Evolutionary conservation across 768 basidiomycete genomes (phyloP).

Genomic region (Trametes coccinea): DNA sequence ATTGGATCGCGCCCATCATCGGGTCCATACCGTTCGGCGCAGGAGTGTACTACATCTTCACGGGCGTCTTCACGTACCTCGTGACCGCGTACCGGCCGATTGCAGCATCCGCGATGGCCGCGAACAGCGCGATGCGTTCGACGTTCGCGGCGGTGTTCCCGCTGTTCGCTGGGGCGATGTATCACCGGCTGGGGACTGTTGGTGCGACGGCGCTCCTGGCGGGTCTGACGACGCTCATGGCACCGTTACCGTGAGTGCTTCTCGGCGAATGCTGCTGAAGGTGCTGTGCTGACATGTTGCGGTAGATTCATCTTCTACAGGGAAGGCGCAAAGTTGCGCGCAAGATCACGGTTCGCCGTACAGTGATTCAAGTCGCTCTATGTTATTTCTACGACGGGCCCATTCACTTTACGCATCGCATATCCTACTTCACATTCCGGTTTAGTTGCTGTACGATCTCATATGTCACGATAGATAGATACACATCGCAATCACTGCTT

Average conservation of each 20-base stretch:
- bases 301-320: slow-evolving; percentile 49
- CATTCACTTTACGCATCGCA: not conserved
- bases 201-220: slow-evolving; percentile 74
- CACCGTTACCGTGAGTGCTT: slow-evolving; percentile 56
- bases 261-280: not conserved
- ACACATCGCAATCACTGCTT: not conserved
- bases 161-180: slow-evolving; percentile 54
- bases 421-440: not conserved
- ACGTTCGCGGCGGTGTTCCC: slow-evolving; percentile 54
- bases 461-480: not conserved
- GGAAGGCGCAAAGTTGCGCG: slow-evolving; percentile 46
- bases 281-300: not conserved
- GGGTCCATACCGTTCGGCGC: slow-evolving; percentile 50
- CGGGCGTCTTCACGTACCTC: slow-evolving; percentile 63
- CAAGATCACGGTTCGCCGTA: slow-evolving; percentile 44
- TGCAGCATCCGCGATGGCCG: slow-evolving; percentile 63
- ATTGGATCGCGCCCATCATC: slow-evolving; percentile 50
- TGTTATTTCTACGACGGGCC: not conserved
- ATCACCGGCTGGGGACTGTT: slow-evolving; percentile 56
- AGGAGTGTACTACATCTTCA: slow-evolving; percentile 65
- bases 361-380: slow-evolving; percentile 13
- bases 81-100: slow-evolving; percentile 52
- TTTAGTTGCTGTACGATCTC: not conserved
- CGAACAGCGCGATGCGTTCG: slow-evolving; percentile 56
- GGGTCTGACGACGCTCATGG: slow-evolving; percentile 60